Evolutionary conservation across 345 rosid species (phyloP).

Genomic region (Mallotus nudiflorus): DNA sequence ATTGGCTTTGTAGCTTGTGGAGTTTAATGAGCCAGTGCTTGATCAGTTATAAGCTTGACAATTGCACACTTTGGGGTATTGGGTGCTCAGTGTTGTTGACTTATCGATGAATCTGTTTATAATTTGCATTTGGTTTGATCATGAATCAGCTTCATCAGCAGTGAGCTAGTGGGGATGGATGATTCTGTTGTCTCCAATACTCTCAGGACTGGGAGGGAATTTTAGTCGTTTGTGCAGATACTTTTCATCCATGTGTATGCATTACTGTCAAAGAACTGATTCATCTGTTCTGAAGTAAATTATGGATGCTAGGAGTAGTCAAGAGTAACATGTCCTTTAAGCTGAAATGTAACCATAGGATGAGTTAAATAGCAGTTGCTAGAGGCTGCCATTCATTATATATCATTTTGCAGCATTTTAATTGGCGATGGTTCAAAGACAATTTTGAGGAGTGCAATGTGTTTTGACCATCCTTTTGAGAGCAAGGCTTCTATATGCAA

Average conservation of each 20-base stretch:
- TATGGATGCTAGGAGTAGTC: no score
- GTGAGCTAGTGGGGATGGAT: not conserved
- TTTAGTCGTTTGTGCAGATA: no score
- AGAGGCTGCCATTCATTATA: no score
- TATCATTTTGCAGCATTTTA: no score
- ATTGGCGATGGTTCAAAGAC: not conserved
- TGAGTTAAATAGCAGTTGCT: no score
- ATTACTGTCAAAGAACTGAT: no score
- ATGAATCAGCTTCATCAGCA: not conserved
- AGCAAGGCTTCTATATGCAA: not conserved
- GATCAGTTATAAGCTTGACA: not conserved
- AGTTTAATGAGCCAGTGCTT: not conserved
- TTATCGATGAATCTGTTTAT: not conserved
- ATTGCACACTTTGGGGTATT: not conserved
- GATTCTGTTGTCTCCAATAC: no score
- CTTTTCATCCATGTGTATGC: no score
- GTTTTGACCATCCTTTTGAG: not conserved
- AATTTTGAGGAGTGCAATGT: not conserved
- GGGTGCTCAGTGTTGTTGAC: not conserved
- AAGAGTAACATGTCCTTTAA: no score
- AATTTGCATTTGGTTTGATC: not conserved
- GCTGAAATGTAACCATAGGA: no score
- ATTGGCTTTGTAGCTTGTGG: not conserved
- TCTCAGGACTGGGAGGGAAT: no score
- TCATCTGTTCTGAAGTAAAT: no score